Conservation (phyloP, 108 stramenopile genomes). For the Pseudonitzschia multiseries region DNA sequence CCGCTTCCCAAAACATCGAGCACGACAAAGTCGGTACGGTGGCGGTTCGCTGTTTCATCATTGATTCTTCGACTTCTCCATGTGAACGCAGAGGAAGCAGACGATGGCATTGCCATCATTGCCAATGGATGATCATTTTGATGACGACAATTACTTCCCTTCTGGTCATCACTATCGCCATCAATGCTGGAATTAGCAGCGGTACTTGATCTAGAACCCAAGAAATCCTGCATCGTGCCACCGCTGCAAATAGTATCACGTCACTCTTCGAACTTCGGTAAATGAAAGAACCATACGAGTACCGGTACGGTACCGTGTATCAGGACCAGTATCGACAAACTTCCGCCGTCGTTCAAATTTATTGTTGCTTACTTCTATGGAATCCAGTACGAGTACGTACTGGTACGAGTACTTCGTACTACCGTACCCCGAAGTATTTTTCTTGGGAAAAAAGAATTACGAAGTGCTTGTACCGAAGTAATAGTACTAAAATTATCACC, state of each 20-base stretch:
- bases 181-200: not conserved
- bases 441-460: no score
- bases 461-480: no score
- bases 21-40: slow-evolving; percentile 25
- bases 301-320: no score
- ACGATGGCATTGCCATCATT: not conserved
- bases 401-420: no score
- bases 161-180: not conserved
- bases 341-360: no score
- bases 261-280: no score
- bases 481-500: no score
- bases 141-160: not conserved
- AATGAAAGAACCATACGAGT: no score
- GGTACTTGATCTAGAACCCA: not conserved
- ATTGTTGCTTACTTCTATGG: no score
- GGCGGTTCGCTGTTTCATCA: slow-evolving; percentile 16
- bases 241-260: not conserved
- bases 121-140: not conserved
- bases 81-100: not conserved
- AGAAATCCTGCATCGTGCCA: not conserved
- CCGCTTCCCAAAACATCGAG: slow-evolving; percentile 36
- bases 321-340: no score
- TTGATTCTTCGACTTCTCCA: slow-evolving; percentile 13
- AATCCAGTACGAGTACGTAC: no score
- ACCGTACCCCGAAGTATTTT: no score